A percentile compares a stretch with the other conserved stretches of the same genome.
phyloP scores from a whole-genome alignment of 2,329 filamentous ascomycete species.

The Aspergillus hiratsukae region DNA sequence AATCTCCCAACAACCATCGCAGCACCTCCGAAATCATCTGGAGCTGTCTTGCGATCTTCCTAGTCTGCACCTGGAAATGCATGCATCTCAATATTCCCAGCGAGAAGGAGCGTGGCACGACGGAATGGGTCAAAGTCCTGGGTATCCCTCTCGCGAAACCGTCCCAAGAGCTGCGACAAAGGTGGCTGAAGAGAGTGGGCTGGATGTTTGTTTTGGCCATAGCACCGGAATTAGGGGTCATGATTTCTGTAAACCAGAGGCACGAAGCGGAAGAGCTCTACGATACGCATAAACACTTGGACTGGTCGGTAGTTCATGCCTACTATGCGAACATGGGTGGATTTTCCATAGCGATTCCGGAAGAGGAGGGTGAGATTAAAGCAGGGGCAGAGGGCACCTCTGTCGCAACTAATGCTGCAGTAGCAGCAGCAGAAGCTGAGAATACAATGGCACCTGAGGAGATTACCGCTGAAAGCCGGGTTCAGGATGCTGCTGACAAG shows the following conservation, averaged over 20 bases:
- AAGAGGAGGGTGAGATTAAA: neutral
- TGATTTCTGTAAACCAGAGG: neutral
- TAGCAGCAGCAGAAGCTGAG: neutral
- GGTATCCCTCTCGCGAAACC: neutral
- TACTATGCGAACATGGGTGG: neutral
- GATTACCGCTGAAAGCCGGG: neutral
- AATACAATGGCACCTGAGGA: neutral
- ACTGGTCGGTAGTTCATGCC: neutral
- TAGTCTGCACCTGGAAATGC: constrained; percentile 6
- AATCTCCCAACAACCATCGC: neutral
- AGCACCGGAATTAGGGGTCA: neutral
- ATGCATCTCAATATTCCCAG: constrained; percentile 3
- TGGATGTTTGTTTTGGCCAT: neutral
- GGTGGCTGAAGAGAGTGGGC: neutral
- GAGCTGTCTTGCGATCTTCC: constrained; percentile 1
- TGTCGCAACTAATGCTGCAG: neutral
- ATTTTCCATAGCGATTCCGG: neutral
- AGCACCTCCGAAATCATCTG: constrained; percentile 6
- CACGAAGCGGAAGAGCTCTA: neutral
- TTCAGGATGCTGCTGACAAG: neutral
- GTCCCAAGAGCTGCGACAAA: neutral
- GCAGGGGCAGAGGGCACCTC: neutral
- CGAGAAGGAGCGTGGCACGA: neutral
- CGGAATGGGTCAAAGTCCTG: neutral
- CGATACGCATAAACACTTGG: neutral